These are phyloP conservation scores for Trichocomaceae sp. DNA, from an alignment of 2,329 filamentous ascomycete genomes.

Conservation along the genomic window DNA sequence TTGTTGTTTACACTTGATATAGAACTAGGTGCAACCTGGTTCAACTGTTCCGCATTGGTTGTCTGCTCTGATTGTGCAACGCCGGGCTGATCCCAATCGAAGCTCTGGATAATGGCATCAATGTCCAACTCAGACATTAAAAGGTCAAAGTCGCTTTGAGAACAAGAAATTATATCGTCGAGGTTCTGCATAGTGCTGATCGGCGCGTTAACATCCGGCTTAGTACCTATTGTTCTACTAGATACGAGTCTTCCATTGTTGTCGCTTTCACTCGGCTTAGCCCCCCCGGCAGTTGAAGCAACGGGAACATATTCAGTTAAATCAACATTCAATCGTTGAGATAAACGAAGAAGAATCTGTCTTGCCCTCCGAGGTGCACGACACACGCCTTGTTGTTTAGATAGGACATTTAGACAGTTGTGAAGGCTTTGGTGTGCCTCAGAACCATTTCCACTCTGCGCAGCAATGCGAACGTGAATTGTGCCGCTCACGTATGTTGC, in stretches of 20 bases:
- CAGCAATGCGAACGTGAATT: slow-evolving; percentile 47
- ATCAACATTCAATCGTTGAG: slow-evolving; percentile 17
- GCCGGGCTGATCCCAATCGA: slow-evolving; percentile 16
- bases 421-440: slow-evolving; percentile 23
- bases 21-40: not conserved
- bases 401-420: slow-evolving; percentile 18
- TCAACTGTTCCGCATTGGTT: not conserved
- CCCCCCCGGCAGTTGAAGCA: not conserved
- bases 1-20: not conserved
- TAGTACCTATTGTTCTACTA: not conserved
- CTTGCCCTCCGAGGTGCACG: slow-evolving; percentile 20
- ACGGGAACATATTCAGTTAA: slow-evolving; percentile 3
- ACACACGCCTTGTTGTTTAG: slow-evolving; percentile 18
- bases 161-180: not conserved
- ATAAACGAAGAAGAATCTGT: slow-evolving; percentile 19
- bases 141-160: slow-evolving; percentile 1
- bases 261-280: not conserved
- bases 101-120: slow-evolving; percentile 24
- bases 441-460: slow-evolving; percentile 19
- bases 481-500: slow-evolving; percentile 51
- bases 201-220: not conserved
- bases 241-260: not conserved
- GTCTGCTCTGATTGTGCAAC: not conserved
- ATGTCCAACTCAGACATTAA: slow-evolving; percentile 21
- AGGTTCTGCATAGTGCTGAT: not conserved